Evolutionary conservation across 345 rosid genomes (phyloP), one percentile per base, ranked within the genome.

Genomic region (Populus davidiana): DNA sequence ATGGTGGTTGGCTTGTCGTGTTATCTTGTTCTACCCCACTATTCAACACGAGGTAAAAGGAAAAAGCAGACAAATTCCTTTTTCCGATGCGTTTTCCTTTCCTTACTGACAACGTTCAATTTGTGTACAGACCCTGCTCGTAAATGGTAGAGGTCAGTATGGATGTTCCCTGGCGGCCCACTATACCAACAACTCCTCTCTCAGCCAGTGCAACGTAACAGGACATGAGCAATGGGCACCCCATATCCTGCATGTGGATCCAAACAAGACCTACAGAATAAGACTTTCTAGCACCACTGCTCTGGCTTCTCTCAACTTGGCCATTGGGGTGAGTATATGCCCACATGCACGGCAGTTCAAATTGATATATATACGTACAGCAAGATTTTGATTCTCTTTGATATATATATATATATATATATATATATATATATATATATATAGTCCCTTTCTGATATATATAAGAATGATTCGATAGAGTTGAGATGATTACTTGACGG

Each of bases 71-170:
- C 36, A 41, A 41, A 54, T 54, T 7, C 7, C 21, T 8, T 21
- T 54, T 23, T 54, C 27, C 23, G 0, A 59, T n/a, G 8, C 25
- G 61, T 54, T 54, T 54, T 54, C 61, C 44, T 41, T 41, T 41
- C 3, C 6, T 50, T 17, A 13, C 16, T 29, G 38, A 65, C n/a
- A 16, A 65, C 12, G 35, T 49, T 31, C 41, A 10, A 38, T 41
- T 10, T 2, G 2, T 17, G 64, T 41, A 18, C 76, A 82, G 85
- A 47, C 50, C 18, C 69, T 82, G 0, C 82, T 95, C 67, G 86
- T 95, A 11, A 93, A 95, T 75, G 99, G 98, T 69, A 90, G 97
- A 78, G 99, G 98, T 36, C 94, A 95, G 78, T 92, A 73, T 67
- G 86, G 87, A 59, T 95, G 98, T 79, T 93, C 99, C 2, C 0